Evolutionary conservation across 805 yeast species (phyloP).

Genomic region (Tetrapisispora phaffii): DNA sequence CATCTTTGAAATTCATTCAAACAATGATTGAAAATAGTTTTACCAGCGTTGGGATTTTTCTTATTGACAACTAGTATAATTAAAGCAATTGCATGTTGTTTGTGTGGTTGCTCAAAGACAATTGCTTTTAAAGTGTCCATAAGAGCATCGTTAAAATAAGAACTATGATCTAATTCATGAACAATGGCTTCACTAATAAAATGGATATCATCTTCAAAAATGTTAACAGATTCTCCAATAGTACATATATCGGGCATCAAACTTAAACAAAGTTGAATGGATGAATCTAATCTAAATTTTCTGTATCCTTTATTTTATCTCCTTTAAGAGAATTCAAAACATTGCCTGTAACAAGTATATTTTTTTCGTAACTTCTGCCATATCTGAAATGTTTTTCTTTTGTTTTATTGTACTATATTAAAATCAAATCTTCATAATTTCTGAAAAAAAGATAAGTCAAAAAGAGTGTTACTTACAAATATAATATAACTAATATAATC

Average conservation of each 20-base stretch:
- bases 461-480: too few species aligned
- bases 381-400: neutral
- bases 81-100: conserved; percentile 53
- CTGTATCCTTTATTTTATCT: too few species aligned
- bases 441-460: neutral
- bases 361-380: neutral
- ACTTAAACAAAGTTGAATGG: conserved; percentile 35
- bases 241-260: conserved; percentile 39
- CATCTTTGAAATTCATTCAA: conserved; percentile 49
- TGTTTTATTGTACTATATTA: too few species aligned
- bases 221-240: conserved; percentile 41
- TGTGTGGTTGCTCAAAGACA: conserved; percentile 80
- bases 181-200: conserved; percentile 52
- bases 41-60: conserved; percentile 49
- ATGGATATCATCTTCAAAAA: conserved; percentile 47
- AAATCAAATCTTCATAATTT: neutral
- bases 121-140: conserved; percentile 54
- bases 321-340: too few species aligned
- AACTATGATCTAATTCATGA: conserved; percentile 46
- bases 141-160: conserved; percentile 42
- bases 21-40: conserved; percentile 51
- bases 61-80: conserved; percentile 53
- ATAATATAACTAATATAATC: too few species aligned
- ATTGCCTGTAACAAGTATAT: neutral
- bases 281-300: neutral